Percentiles rank a stretch among this genome's conserved stretches.
phyloP scores from a whole-genome alignment of 169 alveolate genomes.

The Eimeria maxima region DNA sequence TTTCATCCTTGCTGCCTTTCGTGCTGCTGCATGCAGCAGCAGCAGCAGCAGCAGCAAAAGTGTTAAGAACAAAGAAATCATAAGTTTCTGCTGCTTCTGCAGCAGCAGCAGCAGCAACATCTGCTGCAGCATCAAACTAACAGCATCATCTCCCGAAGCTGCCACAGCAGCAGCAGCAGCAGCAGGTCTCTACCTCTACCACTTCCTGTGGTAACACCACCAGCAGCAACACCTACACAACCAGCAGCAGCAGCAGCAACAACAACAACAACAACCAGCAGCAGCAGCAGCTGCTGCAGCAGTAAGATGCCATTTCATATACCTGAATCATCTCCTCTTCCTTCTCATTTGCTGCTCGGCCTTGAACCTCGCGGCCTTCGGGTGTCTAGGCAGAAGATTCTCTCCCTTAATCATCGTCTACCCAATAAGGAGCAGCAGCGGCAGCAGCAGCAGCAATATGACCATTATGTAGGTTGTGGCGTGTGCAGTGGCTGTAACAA shows the following conservation, averaged over 20 bases:
- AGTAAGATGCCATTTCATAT: constrained; percentile 24
- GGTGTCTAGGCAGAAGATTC: not conserved
- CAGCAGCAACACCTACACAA: not conserved
- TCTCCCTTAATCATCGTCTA: constrained; percentile 17
- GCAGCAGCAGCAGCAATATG: constrained; percentile 49
- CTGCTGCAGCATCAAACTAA: not conserved
- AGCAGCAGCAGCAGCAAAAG: no score
- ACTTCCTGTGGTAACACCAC: not conserved
- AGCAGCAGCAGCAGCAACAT: constrained; percentile 8
- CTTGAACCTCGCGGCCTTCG: constrained; percentile 51
- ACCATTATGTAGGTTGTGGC: constrained; percentile 17
- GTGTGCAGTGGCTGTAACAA: not conserved
- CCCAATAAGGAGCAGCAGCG: constrained; percentile 37
- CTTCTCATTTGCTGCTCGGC: constrained; percentile 48
- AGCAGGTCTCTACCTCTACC: not conserved
- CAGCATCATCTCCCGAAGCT: not conserved
- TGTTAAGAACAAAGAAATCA: no score
- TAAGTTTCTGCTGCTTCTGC: no score
- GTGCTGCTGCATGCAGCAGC: not conserved
- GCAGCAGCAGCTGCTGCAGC: constrained; percentile 60
- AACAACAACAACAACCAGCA: constrained; percentile 29
- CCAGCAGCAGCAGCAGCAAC: not conserved
- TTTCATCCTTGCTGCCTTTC: not conserved
- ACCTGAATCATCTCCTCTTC: constrained; percentile 43
- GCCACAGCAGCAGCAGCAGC: not conserved